Conservation (phyloP, 2,329 filamentous ascomycete genomes). For the Pseudogymnoascus sp. region DNA sequence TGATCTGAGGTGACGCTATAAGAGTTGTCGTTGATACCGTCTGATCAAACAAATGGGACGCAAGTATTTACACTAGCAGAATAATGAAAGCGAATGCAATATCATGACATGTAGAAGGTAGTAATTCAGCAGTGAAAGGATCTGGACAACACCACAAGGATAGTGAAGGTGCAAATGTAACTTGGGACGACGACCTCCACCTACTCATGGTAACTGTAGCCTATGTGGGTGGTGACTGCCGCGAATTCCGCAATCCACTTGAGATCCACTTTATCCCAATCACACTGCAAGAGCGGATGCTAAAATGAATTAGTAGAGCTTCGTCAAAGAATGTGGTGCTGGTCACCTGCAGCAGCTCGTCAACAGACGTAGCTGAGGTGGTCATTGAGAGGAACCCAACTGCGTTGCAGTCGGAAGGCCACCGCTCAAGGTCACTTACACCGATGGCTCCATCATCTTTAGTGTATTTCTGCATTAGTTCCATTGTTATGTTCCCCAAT, state of each 20-base stretch:
- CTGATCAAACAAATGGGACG: neutral
- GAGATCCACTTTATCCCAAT: conserved; percentile 1
- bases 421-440: conserved; percentile 25
- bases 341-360: conserved; percentile 1
- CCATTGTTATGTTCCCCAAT: conserved; percentile 22
- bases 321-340: neutral
- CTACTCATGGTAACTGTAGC: neutral
- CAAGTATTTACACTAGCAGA: neutral
- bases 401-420: conserved; percentile 21
- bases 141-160: neutral
- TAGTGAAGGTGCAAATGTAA: neutral
- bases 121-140: neutral
- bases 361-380: conserved; percentile 16
- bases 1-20: neutral
- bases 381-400: conserved; percentile 26
- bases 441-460: conserved; percentile 26
- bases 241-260: neutral
- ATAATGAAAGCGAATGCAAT: neutral
- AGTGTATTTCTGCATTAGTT: conserved; percentile 30
- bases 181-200: neutral
- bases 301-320: neutral
- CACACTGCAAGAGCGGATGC: conserved; percentile 3
- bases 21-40: neutral
- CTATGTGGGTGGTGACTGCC: neutral
- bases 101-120: neutral